Evolutionary conservation across 2,329 filamentous ascomycete species (phyloP), one percentile per base, ranked within the genome.

Genomic region (Paradendryphiella salina): DNA sequence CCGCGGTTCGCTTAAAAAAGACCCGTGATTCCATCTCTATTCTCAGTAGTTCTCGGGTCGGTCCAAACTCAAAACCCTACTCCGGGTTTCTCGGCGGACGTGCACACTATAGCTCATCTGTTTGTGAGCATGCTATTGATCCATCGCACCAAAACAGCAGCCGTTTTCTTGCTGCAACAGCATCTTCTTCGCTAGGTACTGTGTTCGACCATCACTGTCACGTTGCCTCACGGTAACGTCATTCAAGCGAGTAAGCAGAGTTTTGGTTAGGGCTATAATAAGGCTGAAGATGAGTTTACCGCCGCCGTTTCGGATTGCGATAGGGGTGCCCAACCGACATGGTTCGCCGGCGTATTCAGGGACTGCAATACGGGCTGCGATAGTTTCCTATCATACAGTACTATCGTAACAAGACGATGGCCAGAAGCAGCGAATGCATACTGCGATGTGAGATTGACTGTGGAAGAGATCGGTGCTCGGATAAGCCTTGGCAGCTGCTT

Each of bases 1-100:
- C 47, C 47, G 47, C 29, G 41, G 26, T 35, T 39, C 33, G 39
- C 47, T 28, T 28, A 39, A 43, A 28, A 44, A 45, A 45, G 17
- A 38, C 28, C 33, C 17, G 21, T 40, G 14, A 21, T 46, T 28
- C 35, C 21, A 26, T 31, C 21, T 40, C 47, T 36, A 33, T 23
- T 31, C 21, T 40, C 47, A 32, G 40, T 23, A 32, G 39, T 41
- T 32, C 17, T 13, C 17, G 18, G 17, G 36, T 23, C n/a, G 42
- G 48, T 23, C 36, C 36, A 47, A 36, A 41, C 15, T 40, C 21
- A 26, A 31, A 36, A n/a, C 26, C 21, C 14, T 44, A 29, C 14
- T 33, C 23, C 26, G 28, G 33, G 17, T 26, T 29, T 26, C 37
- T 20, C 9, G 20, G 23, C 37, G 13, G 17, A 10, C 9, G 28